A percentile compares a stretch with the other conserved stretches of the same genome.
Conservation (phyloP, 148 eudicot species). For the Arbutus unedo region DNA sequence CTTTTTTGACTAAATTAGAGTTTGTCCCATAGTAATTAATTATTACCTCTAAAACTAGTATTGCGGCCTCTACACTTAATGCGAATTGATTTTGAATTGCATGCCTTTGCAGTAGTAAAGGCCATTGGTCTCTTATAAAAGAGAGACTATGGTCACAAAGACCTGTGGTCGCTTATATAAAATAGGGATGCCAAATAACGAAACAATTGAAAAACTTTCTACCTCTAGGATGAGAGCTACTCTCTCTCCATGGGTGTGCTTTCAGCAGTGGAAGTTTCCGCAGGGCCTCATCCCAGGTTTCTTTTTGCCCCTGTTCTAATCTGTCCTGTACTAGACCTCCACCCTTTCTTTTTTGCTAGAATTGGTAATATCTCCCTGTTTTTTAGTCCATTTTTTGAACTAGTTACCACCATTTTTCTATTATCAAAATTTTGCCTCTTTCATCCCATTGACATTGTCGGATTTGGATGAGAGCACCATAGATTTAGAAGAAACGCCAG, state of each 20-base stretch:
- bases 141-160: too few relatives aligned
- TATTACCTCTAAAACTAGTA: too few relatives aligned
- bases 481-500: not conserved
- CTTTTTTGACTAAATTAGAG: too few relatives aligned
- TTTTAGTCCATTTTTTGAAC: not conserved
- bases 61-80: too few relatives aligned
- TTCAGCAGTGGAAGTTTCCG: not conserved
- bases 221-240: not conserved
- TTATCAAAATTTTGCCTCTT: not conserved
- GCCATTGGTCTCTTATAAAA: too few relatives aligned
- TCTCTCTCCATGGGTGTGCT: not conserved
- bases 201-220: not conserved
- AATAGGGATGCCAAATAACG: not conserved
- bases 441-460: not conserved
- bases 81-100: too few relatives aligned
- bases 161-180: not conserved
- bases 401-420: not conserved
- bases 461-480: not conserved
- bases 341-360: not conserved
- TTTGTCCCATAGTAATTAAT: too few relatives aligned
- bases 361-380: not conserved
- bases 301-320: not conserved
- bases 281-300: not conserved
- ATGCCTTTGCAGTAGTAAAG: too few relatives aligned
- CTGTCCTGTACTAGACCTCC: not conserved